Conservation (phyloP, 164 flowering plant genomes). For the Platanus orientalis region DNA sequence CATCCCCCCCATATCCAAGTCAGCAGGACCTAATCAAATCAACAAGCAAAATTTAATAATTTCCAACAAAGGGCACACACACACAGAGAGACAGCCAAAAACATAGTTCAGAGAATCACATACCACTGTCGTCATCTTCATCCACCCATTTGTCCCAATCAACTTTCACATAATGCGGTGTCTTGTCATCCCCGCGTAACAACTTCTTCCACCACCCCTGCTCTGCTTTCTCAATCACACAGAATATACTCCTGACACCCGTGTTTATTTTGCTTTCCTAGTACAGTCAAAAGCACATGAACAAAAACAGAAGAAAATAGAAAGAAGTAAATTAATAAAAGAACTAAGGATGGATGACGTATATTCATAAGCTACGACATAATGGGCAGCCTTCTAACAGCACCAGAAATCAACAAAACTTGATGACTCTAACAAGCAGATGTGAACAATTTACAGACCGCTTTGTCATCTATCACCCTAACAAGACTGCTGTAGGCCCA, state of each 20-base stretch:
- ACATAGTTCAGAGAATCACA: not conserved
- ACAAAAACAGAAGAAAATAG: not conserved
- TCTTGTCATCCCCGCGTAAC: constrained; percentile 55
- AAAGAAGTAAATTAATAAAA: too few relatives aligned
- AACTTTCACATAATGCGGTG: constrained; percentile 77
- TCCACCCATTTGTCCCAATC: constrained; percentile 99
- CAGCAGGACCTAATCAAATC: constrained; percentile 38
- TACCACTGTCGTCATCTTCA: constrained; percentile 76
- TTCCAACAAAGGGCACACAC: not conserved
- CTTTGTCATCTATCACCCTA: too few relatives aligned
- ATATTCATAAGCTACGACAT: too few relatives aligned
- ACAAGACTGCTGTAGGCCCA: too few relatives aligned
- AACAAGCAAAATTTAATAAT: constrained; percentile 3
- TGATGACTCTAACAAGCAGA: not conserved
- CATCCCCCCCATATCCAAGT: constrained; percentile 77
- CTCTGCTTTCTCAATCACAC: constrained; percentile 81
- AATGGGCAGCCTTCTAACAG: not conserved
- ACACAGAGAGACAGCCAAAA: not conserved
- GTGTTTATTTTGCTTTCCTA: constrained; percentile 81
- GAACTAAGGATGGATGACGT: too few relatives aligned
- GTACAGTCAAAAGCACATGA: not conserved
- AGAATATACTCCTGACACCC: constrained; percentile 68
- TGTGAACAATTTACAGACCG: too few relatives aligned
- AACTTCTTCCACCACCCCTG: constrained; percentile 86
- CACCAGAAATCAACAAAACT: not conserved